phyloP scores from a whole-genome alignment of 768 basidiomycete genomes.

The Fomitopsis serialis region DNA sequence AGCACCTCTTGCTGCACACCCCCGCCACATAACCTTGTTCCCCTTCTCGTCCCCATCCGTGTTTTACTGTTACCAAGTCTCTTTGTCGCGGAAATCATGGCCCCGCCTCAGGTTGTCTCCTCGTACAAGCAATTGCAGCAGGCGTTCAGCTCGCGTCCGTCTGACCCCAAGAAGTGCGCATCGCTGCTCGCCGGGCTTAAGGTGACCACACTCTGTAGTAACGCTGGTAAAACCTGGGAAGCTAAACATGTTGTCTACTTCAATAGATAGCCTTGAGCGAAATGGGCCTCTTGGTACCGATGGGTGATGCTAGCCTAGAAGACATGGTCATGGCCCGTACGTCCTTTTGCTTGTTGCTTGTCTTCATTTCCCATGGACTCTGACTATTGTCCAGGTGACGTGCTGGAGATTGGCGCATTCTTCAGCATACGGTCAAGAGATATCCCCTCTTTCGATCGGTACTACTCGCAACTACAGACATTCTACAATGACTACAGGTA shows the following conservation, averaged over 20 bases:
- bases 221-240: background rate
- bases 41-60: background rate
- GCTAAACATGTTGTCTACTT: background rate
- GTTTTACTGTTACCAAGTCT: too few species aligned
- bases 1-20: background rate
- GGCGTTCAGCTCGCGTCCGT: conserved; percentile 59
- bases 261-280: conserved; percentile 71
- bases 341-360: conserved; percentile 21
- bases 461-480: conserved; percentile 85
- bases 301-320: conserved; percentile 51
- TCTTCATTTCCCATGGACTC: background rate
- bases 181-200: conserved; percentile 67
- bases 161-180: conserved; percentile 65
- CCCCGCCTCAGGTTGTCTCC: conserved; percentile 45
- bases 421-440: conserved; percentile 87
- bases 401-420: conserved; percentile 93
- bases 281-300: conserved; percentile 72
- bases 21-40: background rate
- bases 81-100: conserved; percentile 32
- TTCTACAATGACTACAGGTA: conserved; percentile 87
- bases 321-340: conserved; percentile 74
- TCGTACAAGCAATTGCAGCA: conserved; percentile 64
- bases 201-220: conserved; percentile 34
- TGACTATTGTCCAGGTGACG: conserved; percentile 63
- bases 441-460: conserved; percentile 91